Percentiles rank a stretch among this genome's conserved stretches.
Evolutionary conservation across 2,329 filamentous ascomycete genomes (phyloP).

Genomic region (Neonectria sp.): DNA sequence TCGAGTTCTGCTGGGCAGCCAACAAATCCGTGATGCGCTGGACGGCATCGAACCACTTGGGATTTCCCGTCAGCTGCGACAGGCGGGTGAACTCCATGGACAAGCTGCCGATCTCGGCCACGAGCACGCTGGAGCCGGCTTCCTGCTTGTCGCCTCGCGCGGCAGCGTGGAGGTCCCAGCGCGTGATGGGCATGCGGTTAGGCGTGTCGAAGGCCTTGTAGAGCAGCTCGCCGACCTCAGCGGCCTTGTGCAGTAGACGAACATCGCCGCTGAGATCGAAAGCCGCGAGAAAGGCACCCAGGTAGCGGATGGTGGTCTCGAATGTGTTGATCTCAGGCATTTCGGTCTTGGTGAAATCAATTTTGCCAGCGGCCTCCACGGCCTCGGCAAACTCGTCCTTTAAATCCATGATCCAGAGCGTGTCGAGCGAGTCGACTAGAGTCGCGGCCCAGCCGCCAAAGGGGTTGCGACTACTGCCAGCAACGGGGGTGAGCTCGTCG

Average conservation of each 20-base stretch:
- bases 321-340: slow-evolving; percentile 72
- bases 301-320: slow-evolving; percentile 80
- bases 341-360: slow-evolving; percentile 73
- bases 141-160: slow-evolving; percentile 51
- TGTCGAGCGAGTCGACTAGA: slow-evolving; percentile 77
- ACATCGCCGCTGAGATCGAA: slow-evolving; percentile 75
- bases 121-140: slow-evolving; percentile 57
- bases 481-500: slow-evolving; percentile 74
- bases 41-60: slow-evolving; percentile 82
- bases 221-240: slow-evolving; percentile 74
- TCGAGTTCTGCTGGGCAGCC: slow-evolving; percentile 75
- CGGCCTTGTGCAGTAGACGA: slow-evolving; percentile 72
- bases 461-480: slow-evolving; percentile 66
- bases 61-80: slow-evolving; percentile 79
- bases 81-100: slow-evolving; percentile 81
- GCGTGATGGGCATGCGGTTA: slow-evolving; percentile 73
- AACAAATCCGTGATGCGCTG: slow-evolving; percentile 78
- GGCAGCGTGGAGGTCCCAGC: slow-evolving; percentile 59
- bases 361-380: slow-evolving; percentile 68
- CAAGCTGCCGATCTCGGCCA: slow-evolving; percentile 72
- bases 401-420: slow-evolving; percentile 81
- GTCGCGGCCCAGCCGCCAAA: slow-evolving; percentile 79
- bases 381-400: slow-evolving; percentile 76
- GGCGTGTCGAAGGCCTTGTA: slow-evolving; percentile 79
- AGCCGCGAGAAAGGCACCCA: slow-evolving; percentile 78